Evolutionary conservation across 768 basidiomycete genomes (phyloP), one percentile per base, ranked within the genome.

Genomic region (Melanogaster broomeanus): DNA sequence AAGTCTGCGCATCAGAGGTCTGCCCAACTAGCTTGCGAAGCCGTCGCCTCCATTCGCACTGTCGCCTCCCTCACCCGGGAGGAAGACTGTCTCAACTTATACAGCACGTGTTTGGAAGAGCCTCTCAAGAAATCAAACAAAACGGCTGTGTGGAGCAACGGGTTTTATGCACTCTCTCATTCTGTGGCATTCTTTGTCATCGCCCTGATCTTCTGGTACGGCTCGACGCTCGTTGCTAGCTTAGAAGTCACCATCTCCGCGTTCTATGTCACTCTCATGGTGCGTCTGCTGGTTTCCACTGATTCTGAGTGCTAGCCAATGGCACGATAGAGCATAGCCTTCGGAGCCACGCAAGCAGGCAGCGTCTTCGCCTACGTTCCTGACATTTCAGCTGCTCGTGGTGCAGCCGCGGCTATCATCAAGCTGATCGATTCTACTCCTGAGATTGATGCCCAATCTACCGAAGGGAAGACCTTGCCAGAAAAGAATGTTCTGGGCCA

Each of bases 21-120:
- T 22, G 91, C 94, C 4, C 93, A 96, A 53, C 66, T 94, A 19
- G 94, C 94, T 37, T 94, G 93, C 59, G 95, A 98, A 68, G 92
- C 93, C 30, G 91, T 93, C 22, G 87, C 81, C 10, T 80, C 95
- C 10, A 95, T 98, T 59, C 82, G 90, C 31, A 97, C 95, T 2
- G 94, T 98, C 25, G 93, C 94, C 9, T 78, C 87, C 1, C 75
- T 98, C 35, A 95, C 93, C 0, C 77, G 94, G 22, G 95, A 98
- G 66, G 79, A 84, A 21, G 90, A 94, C 55, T 91, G 90, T 63
- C 74, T 79, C 44, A 63, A 73, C n/a, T 62, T 82, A 8, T 92
- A 91, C 70, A 83, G 82, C 61, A 48, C 77, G 48, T 86, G 84
- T 60, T 74, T 97, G 45, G 87, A 92, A 46, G 80, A 56, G 22